These are phyloP conservation scores for Trichophyton schoenleinii DNA, from an alignment of 2,329 filamentous ascomycete species.

Conservation along the genomic window DNA sequence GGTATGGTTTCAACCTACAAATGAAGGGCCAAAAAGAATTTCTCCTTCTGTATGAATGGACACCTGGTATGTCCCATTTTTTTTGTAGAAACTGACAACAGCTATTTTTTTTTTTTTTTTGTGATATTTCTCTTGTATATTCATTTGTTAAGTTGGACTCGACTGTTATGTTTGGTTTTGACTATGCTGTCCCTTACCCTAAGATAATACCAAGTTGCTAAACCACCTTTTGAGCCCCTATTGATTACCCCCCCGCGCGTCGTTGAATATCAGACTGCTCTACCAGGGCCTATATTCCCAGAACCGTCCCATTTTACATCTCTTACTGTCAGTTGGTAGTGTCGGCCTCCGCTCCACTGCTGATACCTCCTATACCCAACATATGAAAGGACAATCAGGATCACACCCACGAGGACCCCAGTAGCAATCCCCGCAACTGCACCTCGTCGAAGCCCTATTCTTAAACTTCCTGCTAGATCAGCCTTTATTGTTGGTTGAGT, in stretches of 20 bases:
- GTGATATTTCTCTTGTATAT: neutral
- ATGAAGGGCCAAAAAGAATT: neutral
- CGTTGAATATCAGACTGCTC: neutral
- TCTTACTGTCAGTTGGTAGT: neutral
- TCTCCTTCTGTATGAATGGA: neutral
- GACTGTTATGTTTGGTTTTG: neutral
- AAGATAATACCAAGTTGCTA: neutral
- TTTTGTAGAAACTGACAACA: neutral
- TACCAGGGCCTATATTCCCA: neutral
- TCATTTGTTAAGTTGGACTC: neutral
- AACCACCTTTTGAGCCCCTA: neutral
- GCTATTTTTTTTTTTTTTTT: neutral
- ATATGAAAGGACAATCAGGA: slow-evolving; percentile 13
- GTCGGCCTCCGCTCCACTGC: neutral
- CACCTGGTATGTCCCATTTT: neutral
- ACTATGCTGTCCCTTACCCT: neutral
- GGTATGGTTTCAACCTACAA: neutral
- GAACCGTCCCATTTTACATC: neutral
- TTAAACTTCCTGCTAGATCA: slow-evolving; percentile 25
- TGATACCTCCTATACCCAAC: slow-evolving; percentile 9
- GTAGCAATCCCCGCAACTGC: slow-evolving; percentile 34
- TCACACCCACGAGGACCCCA: slow-evolving; percentile 16
- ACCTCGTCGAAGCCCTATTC: slow-evolving; percentile 25
- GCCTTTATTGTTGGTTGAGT: neutral
- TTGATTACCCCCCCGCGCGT: neutral